Evolutionary conservation across 768 basidiomycete species (phyloP), one percentile per base, ranked within the genome.

Genomic region (Russula sp.): DNA sequence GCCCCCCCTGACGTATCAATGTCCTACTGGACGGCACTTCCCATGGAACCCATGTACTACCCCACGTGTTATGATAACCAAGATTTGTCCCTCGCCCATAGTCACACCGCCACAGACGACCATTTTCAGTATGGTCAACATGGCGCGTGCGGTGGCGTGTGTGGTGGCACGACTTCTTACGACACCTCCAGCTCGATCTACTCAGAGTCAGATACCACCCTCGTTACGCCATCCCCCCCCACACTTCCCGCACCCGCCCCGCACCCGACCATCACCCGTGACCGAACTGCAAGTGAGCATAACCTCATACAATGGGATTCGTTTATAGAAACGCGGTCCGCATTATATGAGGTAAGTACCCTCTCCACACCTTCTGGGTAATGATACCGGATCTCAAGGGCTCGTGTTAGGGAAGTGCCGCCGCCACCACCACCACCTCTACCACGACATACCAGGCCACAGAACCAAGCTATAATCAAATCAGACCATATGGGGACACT

Each of bases 241-340:
- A 22, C 58, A 13, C 44, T 40, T 26, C 34, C 63, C 30, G 40
- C 46, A 30, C 14, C 5, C 24, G 32, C 32, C 52, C 52, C 28
- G 30, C 22, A 48, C 20, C 63, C 36, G 51, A 55, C 28, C 63
- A 59, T 64, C 51, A 58, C 54, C 66, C 58, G 14, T 1, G 13
- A 60, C 42, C 66, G 65, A 53, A 28, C 50, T 67, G 66, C 46
- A 67, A 67, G 63, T 59, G 66, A 63, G 66, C 63, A 67, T 65
- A 26, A 65, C 66, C 63, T 5, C 54, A 18, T 36, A 9, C 22
- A 24, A 14, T 64, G 32, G 30, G 58, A 40, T 7, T n/a, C 48
- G 48, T 22, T 1, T 13, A 5, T 4, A 6, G 36, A 1, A 4
- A 20, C 22, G 38, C 58, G 32, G 36, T 11, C 63, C 49, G 22